Conservation (phyloP, 2,329 filamentous ascomycete genomes). For the Malbranchea zuffiana region DNA sequence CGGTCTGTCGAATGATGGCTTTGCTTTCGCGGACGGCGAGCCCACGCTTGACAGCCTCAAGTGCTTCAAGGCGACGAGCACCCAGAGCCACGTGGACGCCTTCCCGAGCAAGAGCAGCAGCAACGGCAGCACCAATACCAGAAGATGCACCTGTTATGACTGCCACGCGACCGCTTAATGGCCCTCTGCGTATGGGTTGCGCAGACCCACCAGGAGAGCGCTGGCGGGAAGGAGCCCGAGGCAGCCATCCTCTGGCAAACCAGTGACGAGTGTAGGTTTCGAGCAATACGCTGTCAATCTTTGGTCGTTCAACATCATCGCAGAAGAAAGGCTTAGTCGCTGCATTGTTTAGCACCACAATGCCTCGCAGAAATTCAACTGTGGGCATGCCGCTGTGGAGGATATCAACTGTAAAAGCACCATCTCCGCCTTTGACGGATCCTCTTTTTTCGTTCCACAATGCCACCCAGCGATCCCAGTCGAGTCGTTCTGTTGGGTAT, state of each 20-base stretch:
- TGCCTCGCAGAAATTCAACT: constrained; percentile 57
- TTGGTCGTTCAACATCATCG: constrained; percentile 51
- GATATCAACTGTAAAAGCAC: constrained; percentile 66
- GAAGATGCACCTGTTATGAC: constrained; percentile 71
- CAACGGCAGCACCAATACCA: constrained; percentile 67
- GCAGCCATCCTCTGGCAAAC: constrained; percentile 68
- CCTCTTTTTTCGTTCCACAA: constrained; percentile 63
- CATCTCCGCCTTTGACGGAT: constrained; percentile 53
- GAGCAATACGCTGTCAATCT: constrained; percentile 58
- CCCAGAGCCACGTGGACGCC: constrained; percentile 62
- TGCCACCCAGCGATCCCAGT: constrained; percentile 63
- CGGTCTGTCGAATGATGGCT: constrained; percentile 57
- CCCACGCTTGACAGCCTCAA: constrained; percentile 55
- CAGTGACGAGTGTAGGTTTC: constrained; percentile 72
- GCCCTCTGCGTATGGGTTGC: constrained; percentile 38
- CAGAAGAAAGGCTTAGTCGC: constrained; percentile 50
- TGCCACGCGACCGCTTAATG: constrained; percentile 57
- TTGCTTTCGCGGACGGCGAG: constrained; percentile 47
- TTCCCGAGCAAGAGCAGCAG: constrained; percentile 55
- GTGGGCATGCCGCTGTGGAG: constrained; percentile 71
- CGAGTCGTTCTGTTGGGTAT: constrained; percentile 55
- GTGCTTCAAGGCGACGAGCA: constrained; percentile 57
- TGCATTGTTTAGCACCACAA: constrained; percentile 63
- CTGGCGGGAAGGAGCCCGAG: constrained; percentile 47
- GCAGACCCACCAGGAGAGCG: constrained; percentile 36